Conservation (phyloP, 2,329 filamentous ascomycete species). For the Talaromyces amestolkiae region DNA sequence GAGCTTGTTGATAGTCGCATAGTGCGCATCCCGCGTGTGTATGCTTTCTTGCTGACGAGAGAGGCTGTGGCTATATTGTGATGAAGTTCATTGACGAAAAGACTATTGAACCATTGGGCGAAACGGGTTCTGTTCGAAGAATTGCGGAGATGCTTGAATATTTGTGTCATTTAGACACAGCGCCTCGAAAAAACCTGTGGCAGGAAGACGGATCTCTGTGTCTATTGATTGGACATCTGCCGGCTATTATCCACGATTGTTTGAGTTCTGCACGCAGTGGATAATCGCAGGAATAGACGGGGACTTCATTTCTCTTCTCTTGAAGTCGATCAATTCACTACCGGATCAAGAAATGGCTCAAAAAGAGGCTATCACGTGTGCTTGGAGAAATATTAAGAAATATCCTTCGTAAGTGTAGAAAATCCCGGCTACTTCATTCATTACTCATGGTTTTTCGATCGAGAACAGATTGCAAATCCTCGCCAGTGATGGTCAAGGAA, state of each 20-base stretch:
- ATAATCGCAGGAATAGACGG: slow-evolving; percentile 14
- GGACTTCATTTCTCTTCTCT: slow-evolving; percentile 8
- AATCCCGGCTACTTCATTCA: not conserved
- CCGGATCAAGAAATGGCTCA: not conserved
- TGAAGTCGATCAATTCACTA: slow-evolving; percentile 5
- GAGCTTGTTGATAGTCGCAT: not conserved
- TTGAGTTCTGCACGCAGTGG: slow-evolving; percentile 24
- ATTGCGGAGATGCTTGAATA: not conserved
- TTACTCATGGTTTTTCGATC: not conserved
- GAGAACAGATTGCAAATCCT: not conserved
- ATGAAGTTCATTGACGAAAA: not conserved
- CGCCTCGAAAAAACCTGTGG: slow-evolving; percentile 25
- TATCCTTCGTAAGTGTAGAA: not conserved
- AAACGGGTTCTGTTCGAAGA: not conserved
- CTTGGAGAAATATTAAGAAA: not conserved
- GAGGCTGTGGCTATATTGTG: slow-evolving; percentile 5
- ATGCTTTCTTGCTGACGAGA: not conserved
- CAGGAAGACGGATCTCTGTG: slow-evolving; percentile 24
- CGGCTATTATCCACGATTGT: slow-evolving; percentile 26
- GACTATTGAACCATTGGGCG: not conserved
- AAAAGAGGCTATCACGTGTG: not conserved
- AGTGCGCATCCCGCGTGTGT: not conserved
- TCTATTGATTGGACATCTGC: slow-evolving; percentile 27
- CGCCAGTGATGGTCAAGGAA: not conserved
- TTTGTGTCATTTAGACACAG: slow-evolving; percentile 20